Conservation (phyloP, 441 rosid genomes). For the Croton setiger region DNA sequence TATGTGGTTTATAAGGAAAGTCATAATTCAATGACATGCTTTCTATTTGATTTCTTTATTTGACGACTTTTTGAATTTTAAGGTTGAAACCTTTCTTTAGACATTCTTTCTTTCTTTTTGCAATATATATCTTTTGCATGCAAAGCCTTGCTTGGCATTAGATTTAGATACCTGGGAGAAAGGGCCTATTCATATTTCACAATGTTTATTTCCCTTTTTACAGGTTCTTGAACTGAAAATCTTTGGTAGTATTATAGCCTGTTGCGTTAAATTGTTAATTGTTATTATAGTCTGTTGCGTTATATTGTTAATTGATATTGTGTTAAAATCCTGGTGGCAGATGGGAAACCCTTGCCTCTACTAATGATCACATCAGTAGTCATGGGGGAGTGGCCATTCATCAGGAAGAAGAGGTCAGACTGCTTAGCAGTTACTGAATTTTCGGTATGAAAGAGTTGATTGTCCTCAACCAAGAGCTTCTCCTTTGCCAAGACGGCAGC, state of each 20-base stretch:
- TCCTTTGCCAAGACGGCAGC: conserved; percentile 72
- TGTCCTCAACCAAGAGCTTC: conserved; percentile 53
- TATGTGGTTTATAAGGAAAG: not conserved
- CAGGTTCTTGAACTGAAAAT: not conserved
- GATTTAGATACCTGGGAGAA: not conserved
- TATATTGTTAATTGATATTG: too few species aligned
- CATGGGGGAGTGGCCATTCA: conserved; percentile 43
- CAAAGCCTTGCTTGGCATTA: not conserved
- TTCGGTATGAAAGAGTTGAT: conserved; percentile 84
- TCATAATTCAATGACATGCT: not conserved
- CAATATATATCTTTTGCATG: not conserved
- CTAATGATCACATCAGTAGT: conserved; percentile 30
- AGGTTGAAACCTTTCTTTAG: not conserved
- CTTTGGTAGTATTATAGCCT: too few species aligned
- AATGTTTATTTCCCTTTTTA: not conserved
- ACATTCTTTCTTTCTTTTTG: not conserved
- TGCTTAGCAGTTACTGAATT: conserved; percentile 89
- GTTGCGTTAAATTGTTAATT: too few species aligned
- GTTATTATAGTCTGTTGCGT: too few species aligned
- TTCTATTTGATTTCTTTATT: not conserved
- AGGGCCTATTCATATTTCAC: not conserved
- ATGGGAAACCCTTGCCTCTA: conserved; percentile 33
- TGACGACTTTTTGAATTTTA: not conserved
- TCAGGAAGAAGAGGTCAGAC: conserved; percentile 71
- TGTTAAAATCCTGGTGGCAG: conserved; percentile 19